Base-by-base conservation (phyloP, 1,284 basidiomycete genomes). In the Stereum hirsutum region DNA sequence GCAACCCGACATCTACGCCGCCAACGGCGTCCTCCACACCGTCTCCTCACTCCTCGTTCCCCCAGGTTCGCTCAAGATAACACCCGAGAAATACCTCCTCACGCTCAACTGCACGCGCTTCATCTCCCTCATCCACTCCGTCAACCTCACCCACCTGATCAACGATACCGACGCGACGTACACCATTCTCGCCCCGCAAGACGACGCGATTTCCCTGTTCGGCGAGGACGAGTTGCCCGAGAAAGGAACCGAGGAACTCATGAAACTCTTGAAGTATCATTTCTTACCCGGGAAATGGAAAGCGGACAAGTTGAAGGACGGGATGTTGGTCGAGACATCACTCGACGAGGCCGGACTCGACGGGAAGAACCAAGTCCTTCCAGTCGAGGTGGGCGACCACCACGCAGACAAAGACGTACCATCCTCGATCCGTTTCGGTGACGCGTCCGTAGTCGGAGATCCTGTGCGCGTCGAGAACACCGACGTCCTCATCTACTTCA, bases 21-120 rank as follows among this genome's bases (percentile, higher is more conserved):
- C 88, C n/a, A 97, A 97, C 52, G 93, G 93, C 39, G 96, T 98
- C 33, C 61, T 98, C 17, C 96, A 99, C 61, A 75, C 93, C 35
- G 74, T 99, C 32, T 87, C 88, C 7, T 75, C 78, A 11, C 74
- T 99, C 19, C 76, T 99, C 11, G 61, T 96, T 11, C 89, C 92
- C 1, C 72, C 76, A 0, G 80, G 77, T 6, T 72, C 85, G 25
- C 76, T 99, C 36, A 72, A 78, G 50, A 66, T 95, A 35, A 95
- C 90, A 1, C 84, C 93, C 5, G 95, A 99, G 66, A 98, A 99
- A 63, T 92, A 81, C 49, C 78, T 96, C 5, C 70, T 95, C 19
- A 78, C 89, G 0, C 73, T 97, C 46, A 91, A 97, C 55, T 96
- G 93, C 58, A 89, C 88, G 0, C 74, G 76, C 24, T 98, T 99